Conservation (phyloP, 2,329 filamentous ascomycete genomes). For the Xylaria sp. region DNA sequence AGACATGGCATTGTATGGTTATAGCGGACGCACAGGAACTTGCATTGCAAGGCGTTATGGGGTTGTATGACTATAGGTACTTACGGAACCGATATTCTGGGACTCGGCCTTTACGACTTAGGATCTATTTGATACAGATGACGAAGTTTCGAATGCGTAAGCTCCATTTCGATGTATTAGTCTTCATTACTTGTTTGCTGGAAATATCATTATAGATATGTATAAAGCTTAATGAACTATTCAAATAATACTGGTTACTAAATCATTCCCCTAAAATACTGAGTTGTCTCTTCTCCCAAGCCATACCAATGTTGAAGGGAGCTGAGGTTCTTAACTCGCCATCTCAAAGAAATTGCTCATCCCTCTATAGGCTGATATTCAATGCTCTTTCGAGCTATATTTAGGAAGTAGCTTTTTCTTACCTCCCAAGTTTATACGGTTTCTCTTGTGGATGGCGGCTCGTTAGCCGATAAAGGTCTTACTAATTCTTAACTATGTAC, state of each 20-base stretch:
- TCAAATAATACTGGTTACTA: background rate
- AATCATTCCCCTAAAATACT: background rate
- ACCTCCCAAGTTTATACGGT: background rate
- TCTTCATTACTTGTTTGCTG: background rate
- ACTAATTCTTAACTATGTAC: background rate
- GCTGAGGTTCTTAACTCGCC: background rate
- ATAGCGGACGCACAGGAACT: constrained; percentile 28
- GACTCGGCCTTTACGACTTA: background rate
- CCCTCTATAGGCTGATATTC: background rate
- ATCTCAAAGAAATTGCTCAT: background rate
- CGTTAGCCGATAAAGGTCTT: background rate
- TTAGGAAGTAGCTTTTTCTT: background rate
- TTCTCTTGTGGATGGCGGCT: background rate
- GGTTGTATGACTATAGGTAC: constrained; percentile 39
- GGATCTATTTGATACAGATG: constrained; percentile 29
- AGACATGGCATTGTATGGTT: constrained; percentile 31
- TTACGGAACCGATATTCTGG: background rate
- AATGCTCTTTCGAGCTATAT: background rate
- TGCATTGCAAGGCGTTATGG: constrained; percentile 40
- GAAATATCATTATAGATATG: background rate
- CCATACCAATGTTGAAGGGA: background rate
- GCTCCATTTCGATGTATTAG: background rate
- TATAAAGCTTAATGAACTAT: background rate
- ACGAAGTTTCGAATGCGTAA: background rate
- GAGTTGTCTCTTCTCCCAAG: background rate